Conservation (phyloP, 2,329 filamentous ascomycete species). For the Dactylellina sp. region DNA sequence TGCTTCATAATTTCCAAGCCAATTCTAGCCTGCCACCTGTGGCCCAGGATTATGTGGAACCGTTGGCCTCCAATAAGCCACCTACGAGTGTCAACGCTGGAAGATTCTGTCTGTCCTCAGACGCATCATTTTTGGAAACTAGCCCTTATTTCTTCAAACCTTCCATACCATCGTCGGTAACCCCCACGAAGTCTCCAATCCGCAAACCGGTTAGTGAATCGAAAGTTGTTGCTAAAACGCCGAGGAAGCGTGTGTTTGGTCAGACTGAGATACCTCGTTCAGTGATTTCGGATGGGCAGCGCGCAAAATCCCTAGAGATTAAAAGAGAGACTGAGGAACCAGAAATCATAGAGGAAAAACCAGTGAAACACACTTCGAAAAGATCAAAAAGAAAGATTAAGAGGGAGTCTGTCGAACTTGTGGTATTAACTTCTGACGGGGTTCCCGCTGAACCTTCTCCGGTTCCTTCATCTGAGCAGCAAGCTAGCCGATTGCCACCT, state of each 20-base stretch:
- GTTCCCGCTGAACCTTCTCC: too few relatives aligned
- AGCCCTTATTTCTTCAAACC: constrained; percentile 27
- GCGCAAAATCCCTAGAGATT: too few relatives aligned
- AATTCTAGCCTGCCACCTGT: too few relatives aligned
- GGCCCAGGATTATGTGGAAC: too few relatives aligned
- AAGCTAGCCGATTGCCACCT: too few relatives aligned
- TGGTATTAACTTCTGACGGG: background rate
- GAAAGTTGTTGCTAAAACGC: background rate
- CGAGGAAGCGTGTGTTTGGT: too few relatives aligned
- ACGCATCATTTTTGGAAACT: constrained; percentile 24
- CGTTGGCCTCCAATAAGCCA: too few relatives aligned
- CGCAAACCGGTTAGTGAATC: background rate
- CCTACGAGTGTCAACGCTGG: background rate
- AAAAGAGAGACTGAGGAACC: background rate
- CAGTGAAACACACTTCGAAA: background rate
- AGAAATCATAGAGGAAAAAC: background rate
- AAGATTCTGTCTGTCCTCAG: constrained; percentile 22
- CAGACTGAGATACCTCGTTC: too few relatives aligned
- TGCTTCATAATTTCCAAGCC: too few relatives aligned
- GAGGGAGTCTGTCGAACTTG: background rate
- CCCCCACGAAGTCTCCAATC: background rate
- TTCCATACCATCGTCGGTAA: background rate
- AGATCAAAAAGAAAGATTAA: background rate
- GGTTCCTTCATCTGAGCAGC: too few relatives aligned
- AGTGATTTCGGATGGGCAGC: too few relatives aligned